phyloP scores from a whole-genome alignment of 257 asterid genomes.

The Coffea eugenioides region DNA sequence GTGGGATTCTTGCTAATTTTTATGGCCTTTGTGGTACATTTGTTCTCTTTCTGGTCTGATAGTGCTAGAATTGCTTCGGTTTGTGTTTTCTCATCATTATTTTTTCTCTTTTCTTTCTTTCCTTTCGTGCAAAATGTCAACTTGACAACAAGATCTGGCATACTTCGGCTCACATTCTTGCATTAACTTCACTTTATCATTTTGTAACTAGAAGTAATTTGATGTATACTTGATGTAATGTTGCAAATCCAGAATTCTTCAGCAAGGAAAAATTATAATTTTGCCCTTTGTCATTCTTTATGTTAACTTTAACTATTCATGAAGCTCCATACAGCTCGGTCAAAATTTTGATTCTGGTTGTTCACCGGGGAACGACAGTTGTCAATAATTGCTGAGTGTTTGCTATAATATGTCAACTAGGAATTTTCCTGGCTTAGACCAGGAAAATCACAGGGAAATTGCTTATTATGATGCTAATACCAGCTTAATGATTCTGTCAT shows the following conservation, averaged over 20 bases:
- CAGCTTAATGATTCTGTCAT: neutral
- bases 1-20: slow-evolving; percentile 2
- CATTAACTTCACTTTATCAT: neutral
- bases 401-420: neutral
- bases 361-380: neutral
- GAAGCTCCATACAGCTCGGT: neutral
- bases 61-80: neutral
- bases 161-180: neutral
- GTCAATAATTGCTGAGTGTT: neutral
- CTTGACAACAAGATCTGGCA: slow-evolving; percentile 17
- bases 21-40: neutral
- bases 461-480: neutral
- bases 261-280: neutral
- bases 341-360: slow-evolving; percentile 2
- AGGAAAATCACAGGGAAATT: neutral
- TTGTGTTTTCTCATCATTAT: neutral
- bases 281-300: neutral
- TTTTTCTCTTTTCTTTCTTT: neutral
- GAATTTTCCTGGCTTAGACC: neutral
- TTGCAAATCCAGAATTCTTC: neutral
- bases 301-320: neutral
- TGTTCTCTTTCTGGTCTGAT: neutral
- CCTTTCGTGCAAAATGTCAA: neutral
- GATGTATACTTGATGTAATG: neutral
- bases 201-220: neutral